Conservation (phyloP, 768 basidiomycete species). For the Sarcomyxa edulis region DNA sequence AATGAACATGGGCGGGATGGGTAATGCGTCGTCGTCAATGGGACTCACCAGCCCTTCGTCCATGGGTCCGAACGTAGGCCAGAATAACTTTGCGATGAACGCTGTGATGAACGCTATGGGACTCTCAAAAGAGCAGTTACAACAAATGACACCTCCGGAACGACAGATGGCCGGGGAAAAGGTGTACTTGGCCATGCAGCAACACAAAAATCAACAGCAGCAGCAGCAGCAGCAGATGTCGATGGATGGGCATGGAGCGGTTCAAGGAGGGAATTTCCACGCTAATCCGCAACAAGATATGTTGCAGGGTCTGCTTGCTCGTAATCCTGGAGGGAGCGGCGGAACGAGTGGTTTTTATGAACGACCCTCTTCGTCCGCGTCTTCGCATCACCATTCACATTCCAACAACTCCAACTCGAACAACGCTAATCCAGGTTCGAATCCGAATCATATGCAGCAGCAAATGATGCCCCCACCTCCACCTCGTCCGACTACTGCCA, state of each 20-base stretch:
- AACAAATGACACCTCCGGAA: constrained; percentile 6
- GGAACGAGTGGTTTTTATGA: constrained; percentile 1
- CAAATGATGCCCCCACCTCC: constrained; percentile 7
- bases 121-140: constrained; percentile 8
- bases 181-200: constrained; percentile 5
- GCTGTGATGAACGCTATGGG: constrained; percentile 1
- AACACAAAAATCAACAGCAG: constrained; percentile 10
- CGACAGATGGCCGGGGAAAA: constrained; percentile 9
- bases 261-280: not conserved
- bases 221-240: not conserved
- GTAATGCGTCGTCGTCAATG: not conserved
- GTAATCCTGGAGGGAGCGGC: not conserved
- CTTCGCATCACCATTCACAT: not conserved
- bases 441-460: constrained; percentile 4
- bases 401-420: not conserved
- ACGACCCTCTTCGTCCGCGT: constrained; percentile 7
- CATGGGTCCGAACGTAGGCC: not conserved
- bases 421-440: too few relatives aligned
- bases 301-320: constrained; percentile 1
- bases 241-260: not conserved
- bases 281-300: constrained; percentile 1
- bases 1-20: constrained; percentile 3
- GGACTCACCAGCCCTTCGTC: constrained; percentile 1
- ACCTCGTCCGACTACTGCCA: constrained; percentile 2
- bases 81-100: not conserved